Evolutionary conservation across 140 eudicot genomes (phyloP).

Genomic region (Oenanthe javanica): DNA sequence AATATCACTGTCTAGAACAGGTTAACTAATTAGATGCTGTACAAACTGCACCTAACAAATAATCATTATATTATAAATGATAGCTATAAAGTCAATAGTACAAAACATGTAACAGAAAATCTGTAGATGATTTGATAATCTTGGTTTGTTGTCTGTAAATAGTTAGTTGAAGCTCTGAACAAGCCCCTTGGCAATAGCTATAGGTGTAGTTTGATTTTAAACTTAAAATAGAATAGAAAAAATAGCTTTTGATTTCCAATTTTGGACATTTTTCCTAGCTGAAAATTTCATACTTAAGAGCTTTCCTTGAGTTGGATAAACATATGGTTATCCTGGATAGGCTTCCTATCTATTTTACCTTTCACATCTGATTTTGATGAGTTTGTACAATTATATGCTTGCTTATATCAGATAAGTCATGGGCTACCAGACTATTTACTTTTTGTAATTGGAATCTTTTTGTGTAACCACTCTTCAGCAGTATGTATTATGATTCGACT

Average conservation of each 20-base stretch:
- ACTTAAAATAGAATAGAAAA: background rate
- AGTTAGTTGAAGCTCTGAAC: conserved; percentile 6
- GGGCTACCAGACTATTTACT: conserved; percentile 6
- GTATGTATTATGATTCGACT: background rate
- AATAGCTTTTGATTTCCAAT: background rate
- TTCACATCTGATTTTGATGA: conserved; percentile 12
- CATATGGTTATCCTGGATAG: conserved; percentile 8
- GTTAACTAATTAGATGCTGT: background rate
- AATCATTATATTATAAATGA: background rate
- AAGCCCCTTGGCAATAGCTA: background rate
- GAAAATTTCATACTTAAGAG: background rate
- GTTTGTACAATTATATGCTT: conserved; percentile 3
- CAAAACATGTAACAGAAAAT: background rate
- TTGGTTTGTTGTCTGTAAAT: conserved; percentile 8
- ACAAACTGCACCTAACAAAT: background rate
- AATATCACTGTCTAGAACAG: background rate
- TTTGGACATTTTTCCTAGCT: background rate
- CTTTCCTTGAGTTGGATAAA: conserved; percentile 14
- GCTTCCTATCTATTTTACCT: conserved; percentile 11
- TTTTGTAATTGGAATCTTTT: conserved; percentile 2
- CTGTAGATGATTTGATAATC: conserved; percentile 9
- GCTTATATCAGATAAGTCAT: conserved; percentile 9
- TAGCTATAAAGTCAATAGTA: background rate
- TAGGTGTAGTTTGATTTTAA: conserved; percentile 11
- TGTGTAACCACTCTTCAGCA: background rate